Evolutionary conservation across 352 stramenopile species (phyloP).

Genomic region (Thalassiosira ordinaria): DNA sequence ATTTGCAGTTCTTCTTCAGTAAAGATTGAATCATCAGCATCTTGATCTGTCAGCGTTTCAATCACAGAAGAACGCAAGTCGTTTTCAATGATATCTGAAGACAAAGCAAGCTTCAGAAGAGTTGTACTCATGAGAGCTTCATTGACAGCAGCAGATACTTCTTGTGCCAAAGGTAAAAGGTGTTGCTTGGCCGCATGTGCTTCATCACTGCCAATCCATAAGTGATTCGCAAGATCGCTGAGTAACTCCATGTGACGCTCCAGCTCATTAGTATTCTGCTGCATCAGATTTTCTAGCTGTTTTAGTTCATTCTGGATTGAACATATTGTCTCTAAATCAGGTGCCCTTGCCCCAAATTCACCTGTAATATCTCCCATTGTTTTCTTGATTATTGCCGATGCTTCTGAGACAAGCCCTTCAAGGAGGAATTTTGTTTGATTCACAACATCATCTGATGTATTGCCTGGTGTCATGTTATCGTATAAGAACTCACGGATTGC

Average conservation of each 20-base stretch:
- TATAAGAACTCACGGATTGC: conserved; percentile 69
- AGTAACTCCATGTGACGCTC: conserved; percentile 62
- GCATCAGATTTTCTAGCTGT: conserved; percentile 49
- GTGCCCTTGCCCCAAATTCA: conserved; percentile 46
- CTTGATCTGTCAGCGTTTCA: conserved; percentile 59
- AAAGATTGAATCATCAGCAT: conserved; percentile 44
- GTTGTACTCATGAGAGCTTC: conserved; percentile 34
- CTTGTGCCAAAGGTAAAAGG: conserved; percentile 54
- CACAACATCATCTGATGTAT: conserved; percentile 27
- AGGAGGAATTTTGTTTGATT: conserved; percentile 72
- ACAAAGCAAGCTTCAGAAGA: conserved; percentile 53
- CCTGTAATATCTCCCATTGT: conserved; percentile 71
- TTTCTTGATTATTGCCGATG: conserved; percentile 51
- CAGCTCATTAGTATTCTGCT: conserved; percentile 43
- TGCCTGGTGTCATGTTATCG: conserved; percentile 69
- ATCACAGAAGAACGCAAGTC: conserved; percentile 61
- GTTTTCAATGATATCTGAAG: conserved; percentile 26
- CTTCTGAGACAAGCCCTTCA: conserved; percentile 57
- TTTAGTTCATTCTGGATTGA: conserved; percentile 52
- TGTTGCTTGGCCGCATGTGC: conserved; percentile 58
- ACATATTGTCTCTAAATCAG: conserved; percentile 57
- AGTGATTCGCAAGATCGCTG: conserved; percentile 38
- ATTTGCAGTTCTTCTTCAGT: conserved; percentile 67
- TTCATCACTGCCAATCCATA: conserved; percentile 66
- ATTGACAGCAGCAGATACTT: conserved; percentile 31